Base-by-base conservation (phyloP, 2,329 filamentous ascomycete species). In the Aspergillus piperis region DNA sequence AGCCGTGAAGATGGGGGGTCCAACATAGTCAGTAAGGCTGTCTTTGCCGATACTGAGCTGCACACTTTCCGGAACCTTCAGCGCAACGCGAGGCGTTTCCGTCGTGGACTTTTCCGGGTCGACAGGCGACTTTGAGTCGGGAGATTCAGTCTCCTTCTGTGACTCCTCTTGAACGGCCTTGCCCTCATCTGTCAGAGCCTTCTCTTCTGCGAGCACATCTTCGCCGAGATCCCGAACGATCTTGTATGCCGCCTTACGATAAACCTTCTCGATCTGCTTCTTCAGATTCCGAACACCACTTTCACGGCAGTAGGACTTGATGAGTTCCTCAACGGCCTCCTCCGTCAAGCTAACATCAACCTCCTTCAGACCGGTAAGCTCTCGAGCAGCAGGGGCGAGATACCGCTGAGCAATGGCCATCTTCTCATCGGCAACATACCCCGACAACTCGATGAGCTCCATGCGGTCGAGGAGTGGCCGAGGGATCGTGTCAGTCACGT, bases 181-280 rank as follows among this genome's bases (percentile, higher is more conserved):
- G 69, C 91, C 92, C 75, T 96, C 91, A 8, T 91, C 88, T 0
- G 93, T 96, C 59, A 96, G 78, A 5, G 91, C 92, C 64, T 91
- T 87, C 21, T 90, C 87, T 73, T 97, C 93, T 3, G 90, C 85
- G 2, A 96, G 78, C 1, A 84, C 90, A 5, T 92, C 89, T 71
- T 97, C 93, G 53, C 94, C 94, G 13, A 98, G 84, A 64, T 98
- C 93, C 74, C 94, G 90, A 11, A 99, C 94, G 67, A 99, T 99
- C 80, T 97, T 98, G 63, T 99, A 83, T 0, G 95, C 96, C 13
- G 94, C 92, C 78, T 99, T 99, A 60, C 95, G 88, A 79, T 97
- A 99, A 3, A 99, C 92, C 81, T 99, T 99, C 77, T 99, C 95
- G 63, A 99, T 99, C 76, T 98, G 94, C 82, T 99, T 98, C 85